Evolutionary conservation across 1,284 basidiomycete species (phyloP), one percentile per base, ranked within the genome.

Genomic region (Microbotryomycetes sp.): DNA sequence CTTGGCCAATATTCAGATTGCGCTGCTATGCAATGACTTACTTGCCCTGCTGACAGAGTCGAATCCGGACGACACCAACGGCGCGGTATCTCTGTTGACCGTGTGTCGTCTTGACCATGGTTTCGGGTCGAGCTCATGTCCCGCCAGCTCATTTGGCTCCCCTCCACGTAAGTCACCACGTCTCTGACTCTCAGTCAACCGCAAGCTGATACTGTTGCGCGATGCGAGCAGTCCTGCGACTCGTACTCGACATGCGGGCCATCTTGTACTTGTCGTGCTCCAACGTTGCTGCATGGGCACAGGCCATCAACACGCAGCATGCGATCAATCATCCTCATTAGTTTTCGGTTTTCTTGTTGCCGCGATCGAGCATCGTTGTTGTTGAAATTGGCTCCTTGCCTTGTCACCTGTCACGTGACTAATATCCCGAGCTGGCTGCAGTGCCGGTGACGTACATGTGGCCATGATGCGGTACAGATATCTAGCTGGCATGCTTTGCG

Each of bases 241-340:
- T 90, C 60, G 85, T 89, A 56, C 53, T 62, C 31, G 88, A 91
- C 71, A 87, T 88, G 75, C 89, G 89, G 77, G 91, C 91, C 6
- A 91, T 97, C 67, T 79, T 94, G 58, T 97, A 97, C 76, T 90
- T 97, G 71, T 87, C 89, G 72, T 88, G 87, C 51, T 84, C 86
- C 28, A 85, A 87, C 11, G 52, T 21, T 2, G 57, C 27, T 11
- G 35, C 35, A 11, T 41, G 35, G 35, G 35, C 18, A 11, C 9
- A 18, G 18, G 35, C 35, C 9, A 41, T 41, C 35, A 41, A 41
- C 18, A 41, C 35, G 9, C 35, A 41, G 18, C 35, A 41, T 41
- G 35, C 35, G 9, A 9, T 41, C 35, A 41, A 41, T 41, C 35
- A 41, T 18, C 18, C 35, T 41, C 35, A 11, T 41, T 41, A 41